Evolutionary conservation across 495 filamentous ascomycete species (phyloP), one percentile per base, ranked within the genome.

Genomic region (Aspergillus conjunctus): DNA sequence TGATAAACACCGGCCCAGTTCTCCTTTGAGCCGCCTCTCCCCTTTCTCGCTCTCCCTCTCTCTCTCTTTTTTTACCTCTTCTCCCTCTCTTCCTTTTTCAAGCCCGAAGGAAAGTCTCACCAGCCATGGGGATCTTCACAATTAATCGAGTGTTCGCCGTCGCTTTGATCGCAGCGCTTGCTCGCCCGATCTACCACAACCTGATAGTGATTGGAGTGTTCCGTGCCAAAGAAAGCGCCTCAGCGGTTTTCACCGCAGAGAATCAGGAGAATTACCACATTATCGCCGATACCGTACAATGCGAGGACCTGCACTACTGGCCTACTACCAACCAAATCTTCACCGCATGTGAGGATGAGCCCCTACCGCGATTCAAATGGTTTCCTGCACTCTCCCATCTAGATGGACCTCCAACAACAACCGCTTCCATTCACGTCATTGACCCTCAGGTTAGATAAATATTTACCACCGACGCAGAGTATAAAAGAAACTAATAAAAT

Each of bases 271-370:
- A 71, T 6, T 68, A 78, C 6, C 61, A 70, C 52, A 58, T 63
- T 21, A 83, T 88, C 48, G 68, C 75, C 6, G 81, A 85, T 64
- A 85, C 84, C 0, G 61, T 78, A 31, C 73, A 82, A 33, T 86
- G 83, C 62, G 85, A 88, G 57, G 85, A 88, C 68, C 51, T 88
- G 12, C 83, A 87, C 62, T 79, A 85, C 56, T 80, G 85, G 63
- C 68, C 65, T 7, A 72, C 76, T 0, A 80, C 77, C 12, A 75
- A 73, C 18, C 58, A 76, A 52, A 69, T 87, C 9, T 88, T 85
- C 60, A 79, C 83, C 5, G 84, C 85, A 6, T 87, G 84, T 53
- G 78, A 82, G 56, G 82, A 81, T 48, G 65, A 77, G 31, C 51
- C 68, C 9, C 68, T 71, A 1, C 73, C 73, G 6, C 74, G 82